Conservation (phyloP, 2,329 filamentous ascomycete genomes). For the Seiridium cupressi region DNA sequence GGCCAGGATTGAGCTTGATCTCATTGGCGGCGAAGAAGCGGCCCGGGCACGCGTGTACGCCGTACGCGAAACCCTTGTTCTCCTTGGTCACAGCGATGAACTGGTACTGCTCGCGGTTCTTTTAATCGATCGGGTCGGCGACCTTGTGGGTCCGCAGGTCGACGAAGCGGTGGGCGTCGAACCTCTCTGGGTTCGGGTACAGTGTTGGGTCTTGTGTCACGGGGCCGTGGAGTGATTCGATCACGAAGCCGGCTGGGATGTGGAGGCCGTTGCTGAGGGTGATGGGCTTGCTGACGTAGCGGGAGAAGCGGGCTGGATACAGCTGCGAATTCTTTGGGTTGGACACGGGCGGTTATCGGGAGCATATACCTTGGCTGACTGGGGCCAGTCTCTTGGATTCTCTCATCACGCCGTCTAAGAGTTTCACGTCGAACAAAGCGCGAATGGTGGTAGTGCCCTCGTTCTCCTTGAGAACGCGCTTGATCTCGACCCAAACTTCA, state of each 20-base stretch:
- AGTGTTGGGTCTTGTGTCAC: conserved; percentile 26
- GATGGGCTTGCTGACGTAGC: conserved; percentile 44
- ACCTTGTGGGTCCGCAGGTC: conserved; percentile 25
- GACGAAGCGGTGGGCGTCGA: conserved; percentile 34
- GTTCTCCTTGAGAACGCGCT: conserved; percentile 29
- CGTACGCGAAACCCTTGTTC: conserved; percentile 36
- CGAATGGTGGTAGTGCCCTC: conserved; percentile 28
- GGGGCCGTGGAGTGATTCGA: conserved; percentile 31
- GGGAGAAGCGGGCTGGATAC: conserved; percentile 41
- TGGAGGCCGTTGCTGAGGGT: conserved; percentile 47
- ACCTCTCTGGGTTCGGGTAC: conserved; percentile 26
- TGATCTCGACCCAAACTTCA: conserved; percentile 50
- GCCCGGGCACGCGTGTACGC: conserved; percentile 36
- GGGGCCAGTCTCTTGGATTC: conserved; percentile 29
- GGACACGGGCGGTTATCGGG: conserved; percentile 28
- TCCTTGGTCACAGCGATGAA: conserved; percentile 34
- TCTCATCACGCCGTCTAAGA: conserved; percentile 34
- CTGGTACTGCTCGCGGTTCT: conserved; percentile 34
- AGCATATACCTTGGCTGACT: conserved; percentile 31
- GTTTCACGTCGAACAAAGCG: conserved; percentile 35
- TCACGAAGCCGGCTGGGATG: conserved; percentile 34
- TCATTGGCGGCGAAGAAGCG: conserved; percentile 42
- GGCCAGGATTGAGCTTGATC: conserved; percentile 40
- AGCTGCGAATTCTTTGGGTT: not conserved
- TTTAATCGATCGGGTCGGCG: conserved; percentile 20